These are phyloP conservation scores for Solanum dulcamara DNA, from an alignment of 257 asterid genomes.

Conservation along the genomic window DNA sequence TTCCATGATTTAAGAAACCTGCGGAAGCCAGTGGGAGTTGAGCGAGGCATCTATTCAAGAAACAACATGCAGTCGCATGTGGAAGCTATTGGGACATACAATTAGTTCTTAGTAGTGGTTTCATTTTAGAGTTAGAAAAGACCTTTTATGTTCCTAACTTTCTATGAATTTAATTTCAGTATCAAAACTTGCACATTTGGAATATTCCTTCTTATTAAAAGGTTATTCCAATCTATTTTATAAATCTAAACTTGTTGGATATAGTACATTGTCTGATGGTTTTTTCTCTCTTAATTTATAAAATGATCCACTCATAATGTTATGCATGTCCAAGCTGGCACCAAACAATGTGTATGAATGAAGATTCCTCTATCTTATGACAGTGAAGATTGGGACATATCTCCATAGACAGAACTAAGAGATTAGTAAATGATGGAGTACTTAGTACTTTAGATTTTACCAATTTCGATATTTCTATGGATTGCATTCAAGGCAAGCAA, in stretches of 20 bases:
- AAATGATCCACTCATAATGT: background rate
- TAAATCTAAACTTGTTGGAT: background rate
- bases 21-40: background rate
- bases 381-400: no score
- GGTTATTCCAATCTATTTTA: background rate
- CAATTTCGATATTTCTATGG: no score
- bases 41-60: background rate
- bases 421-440: no score
- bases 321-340: background rate
- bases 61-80: background rate
- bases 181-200: background rate
- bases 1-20: background rate
- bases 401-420: no score
- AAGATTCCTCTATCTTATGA: no score
- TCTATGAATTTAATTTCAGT: background rate
- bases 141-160: background rate
- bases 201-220: background rate
- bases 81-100: background rate
- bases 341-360: no score
- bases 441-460: no score
- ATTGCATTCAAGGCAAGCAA: no score
- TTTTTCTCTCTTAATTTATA: background rate
- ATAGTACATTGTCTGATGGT: background rate
- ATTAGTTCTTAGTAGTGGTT: background rate
- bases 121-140: background rate